These are phyloP conservation scores for Dysphania ambrosioides DNA, from an alignment of 148 eudicot species.

Conservation along the genomic window DNA sequence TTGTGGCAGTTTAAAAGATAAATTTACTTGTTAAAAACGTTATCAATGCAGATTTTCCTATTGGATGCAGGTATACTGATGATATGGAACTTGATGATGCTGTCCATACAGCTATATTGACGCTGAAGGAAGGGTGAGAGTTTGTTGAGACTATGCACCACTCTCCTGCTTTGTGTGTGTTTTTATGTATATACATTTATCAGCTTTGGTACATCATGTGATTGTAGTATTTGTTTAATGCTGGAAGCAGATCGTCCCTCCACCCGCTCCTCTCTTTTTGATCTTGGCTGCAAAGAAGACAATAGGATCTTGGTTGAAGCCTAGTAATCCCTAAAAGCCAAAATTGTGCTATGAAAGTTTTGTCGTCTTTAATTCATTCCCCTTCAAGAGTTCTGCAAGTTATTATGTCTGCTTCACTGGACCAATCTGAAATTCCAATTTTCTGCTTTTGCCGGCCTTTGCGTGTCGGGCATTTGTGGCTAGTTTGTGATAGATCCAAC, in stretches of 20 bases:
- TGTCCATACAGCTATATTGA: constrained; percentile 94
- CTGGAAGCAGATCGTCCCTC: not conserved
- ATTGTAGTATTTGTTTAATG: not conserved
- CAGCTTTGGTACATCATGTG: not conserved
- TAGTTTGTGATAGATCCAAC: too few species aligned
- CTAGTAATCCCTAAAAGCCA: too few species aligned
- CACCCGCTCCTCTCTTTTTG: not conserved
- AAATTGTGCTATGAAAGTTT: too few species aligned
- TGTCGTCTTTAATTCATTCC: too few species aligned
- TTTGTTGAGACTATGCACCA: not conserved
- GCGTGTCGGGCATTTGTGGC: too few species aligned
- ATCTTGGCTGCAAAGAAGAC: not conserved
- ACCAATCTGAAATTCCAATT: too few species aligned
- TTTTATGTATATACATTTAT: not conserved
- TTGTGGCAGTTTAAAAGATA: not conserved
- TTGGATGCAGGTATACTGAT: constrained; percentile 73
- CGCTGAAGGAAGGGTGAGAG: constrained; percentile 94
- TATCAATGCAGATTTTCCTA: constrained; percentile 2
- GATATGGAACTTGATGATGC: constrained; percentile 99
- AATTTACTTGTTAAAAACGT: not conserved
- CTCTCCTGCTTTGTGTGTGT: not conserved
- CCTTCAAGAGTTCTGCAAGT: too few species aligned
- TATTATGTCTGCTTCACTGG: too few species aligned
- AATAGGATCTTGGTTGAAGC: too few species aligned
- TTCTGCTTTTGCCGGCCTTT: too few species aligned